Base-by-base conservation (phyloP, 192 early-diverging fungal genomes). In the Coemansia sp. region DNA sequence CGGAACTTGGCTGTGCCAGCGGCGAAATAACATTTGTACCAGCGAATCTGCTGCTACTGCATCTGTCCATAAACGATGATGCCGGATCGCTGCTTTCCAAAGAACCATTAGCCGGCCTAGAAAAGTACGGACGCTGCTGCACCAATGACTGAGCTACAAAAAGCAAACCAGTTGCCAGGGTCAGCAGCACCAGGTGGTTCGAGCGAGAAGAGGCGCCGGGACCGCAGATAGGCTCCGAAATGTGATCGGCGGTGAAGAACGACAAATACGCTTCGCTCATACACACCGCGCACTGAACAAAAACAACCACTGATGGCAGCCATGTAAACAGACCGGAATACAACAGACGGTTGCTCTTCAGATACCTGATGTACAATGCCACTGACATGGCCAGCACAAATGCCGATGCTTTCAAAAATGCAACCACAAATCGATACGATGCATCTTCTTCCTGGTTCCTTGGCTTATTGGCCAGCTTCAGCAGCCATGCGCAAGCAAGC, bases 41-140 rank as follows among this genome's bases (percentile, higher is more conserved):
- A 5, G 9, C 36, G 35, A 7, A 28, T 11, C 58, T 39, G 58
- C 11, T 36, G 35, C 8, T 58, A 52, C 8, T 33, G 51, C 18
- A 35, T 8, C 45, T 53, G 51, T 34, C 51, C 14, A n/a, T 28
- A 41, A n/a, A 22, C 54, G 38, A 38, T 36, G 43, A 34, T 36
- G 39, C 43, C 28, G 56, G 3, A 22, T 38, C 36, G 14, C 8
- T 36, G 5, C 4, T 36, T 4, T 51, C 12, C 20, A 17, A 14
- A 12, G 11, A 53, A 43, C 62, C 5, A 18, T 64, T 12, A 3
- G 41, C 32, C 22, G 63, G 51, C 28, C 73, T 69, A 1, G 69
- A 14, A 65, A 75, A 81, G 22, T 51, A 28, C 4, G 79, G 63
- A n/a, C 79, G 67, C 41, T 52, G 65, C 62, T 76, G 79, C n/a